Base-by-base conservation (phyloP, 2,329 filamentous ascomycete species). In the Elsinoe batatas region DNA sequence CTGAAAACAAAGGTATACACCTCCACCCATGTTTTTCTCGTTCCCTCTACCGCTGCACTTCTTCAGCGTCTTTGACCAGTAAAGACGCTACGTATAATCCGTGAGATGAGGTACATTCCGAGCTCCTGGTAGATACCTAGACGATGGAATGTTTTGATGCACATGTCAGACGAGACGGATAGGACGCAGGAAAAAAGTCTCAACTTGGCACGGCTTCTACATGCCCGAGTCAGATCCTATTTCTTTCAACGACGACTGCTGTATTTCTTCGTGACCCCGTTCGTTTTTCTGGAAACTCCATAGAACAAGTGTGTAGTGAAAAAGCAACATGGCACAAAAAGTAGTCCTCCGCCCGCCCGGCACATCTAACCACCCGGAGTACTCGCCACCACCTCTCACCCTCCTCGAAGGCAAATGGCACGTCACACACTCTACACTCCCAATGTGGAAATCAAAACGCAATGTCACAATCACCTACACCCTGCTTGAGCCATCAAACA, bases 401-500 rank as follows among this genome's bases (percentile, higher is more conserved):
- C 87, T 79, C 77, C 78, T 89, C 44, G 70, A 76, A 53, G 75
- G 83, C 58, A 86, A 81, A 58, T 90, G 86, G 86, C 73, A 79
- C 62, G 84, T 90, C 56, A 87, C 85, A 10, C 84, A 89, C 72
- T 87, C 83, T 3, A 88, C 85, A 4, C 80, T 90, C 10, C 73
- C 79, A 60, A 90, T 93, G 85, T 94, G 88, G 88, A 82, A 82
- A 63, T 79, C 80, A 46, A 84, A 86, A 54, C 84, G 83, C 67
- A 93, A 93, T 70, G 87, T 94, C 12, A 79, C 79, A 64, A 91
- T 94, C 67, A 85, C 82, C 33, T 94, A 94, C 75, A 79, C 71
- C 8, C 68, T 77, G 0, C 75, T 87, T 7, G 57, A 64, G 54
- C 68, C 51, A 30, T 69, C 57, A 55, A 68, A 56, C 64, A 71